phyloP scores from a whole-genome alignment of 148 eudicot species.

The Heliosperma pusillum region DNA sequence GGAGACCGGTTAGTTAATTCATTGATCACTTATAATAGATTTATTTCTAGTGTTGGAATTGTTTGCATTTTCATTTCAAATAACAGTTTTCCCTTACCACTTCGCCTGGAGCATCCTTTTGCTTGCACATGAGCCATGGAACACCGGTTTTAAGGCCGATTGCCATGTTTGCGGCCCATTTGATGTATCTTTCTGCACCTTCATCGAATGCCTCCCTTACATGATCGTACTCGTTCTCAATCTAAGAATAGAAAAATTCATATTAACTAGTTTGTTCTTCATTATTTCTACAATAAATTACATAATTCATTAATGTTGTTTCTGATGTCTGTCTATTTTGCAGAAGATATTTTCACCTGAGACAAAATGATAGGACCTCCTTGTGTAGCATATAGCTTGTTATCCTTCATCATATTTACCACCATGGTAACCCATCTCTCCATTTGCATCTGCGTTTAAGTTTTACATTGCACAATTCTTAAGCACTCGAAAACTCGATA shows the following conservation, averaged over 20 bases:
- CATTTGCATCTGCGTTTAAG: constrained; percentile 48
- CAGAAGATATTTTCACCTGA: constrained; percentile 46
- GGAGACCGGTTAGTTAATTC: no score
- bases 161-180: constrained; percentile 87
- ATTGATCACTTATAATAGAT: no score
- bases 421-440: constrained; percentile 59
- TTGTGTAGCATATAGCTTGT: constrained; percentile 69
- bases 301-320: not conserved
- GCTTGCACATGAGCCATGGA: constrained; percentile 98
- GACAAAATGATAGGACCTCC: constrained; percentile 87
- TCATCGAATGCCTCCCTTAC: constrained; percentile 42
- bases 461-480: not conserved
- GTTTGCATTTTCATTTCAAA: not conserved
- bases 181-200: constrained; percentile 53
- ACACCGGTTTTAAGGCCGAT: constrained; percentile 62
- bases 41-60: not conserved
- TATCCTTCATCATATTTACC: constrained; percentile 67
- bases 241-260: constrained; percentile 34
- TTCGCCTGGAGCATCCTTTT: constrained; percentile 84
- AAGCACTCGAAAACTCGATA: not conserved
- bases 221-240: constrained; percentile 85
- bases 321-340: not conserved
- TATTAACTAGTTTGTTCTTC: no score
- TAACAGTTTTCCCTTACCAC: constrained; percentile 39
- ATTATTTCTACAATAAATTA: no score